Evolutionary conservation across 495 filamentous ascomycete species (phyloP).

Genomic region (Tuber microsphaerosporum): DNA sequence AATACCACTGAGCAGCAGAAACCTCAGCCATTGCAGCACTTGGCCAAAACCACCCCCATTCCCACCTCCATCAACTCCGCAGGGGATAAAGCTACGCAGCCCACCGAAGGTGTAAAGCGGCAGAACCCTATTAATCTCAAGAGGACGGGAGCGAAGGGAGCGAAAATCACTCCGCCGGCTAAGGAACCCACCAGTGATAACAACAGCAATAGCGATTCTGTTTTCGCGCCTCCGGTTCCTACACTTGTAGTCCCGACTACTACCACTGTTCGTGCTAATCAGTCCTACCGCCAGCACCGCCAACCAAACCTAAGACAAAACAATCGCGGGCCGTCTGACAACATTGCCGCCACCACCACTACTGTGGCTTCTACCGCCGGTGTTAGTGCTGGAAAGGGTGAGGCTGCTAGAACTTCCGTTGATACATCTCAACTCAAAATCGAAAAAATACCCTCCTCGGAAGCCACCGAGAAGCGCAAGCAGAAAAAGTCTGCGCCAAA

Average conservation of each 20-base stretch:
- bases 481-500: background rate
- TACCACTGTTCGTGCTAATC: background rate
- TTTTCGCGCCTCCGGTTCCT: background rate
- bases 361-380: too few relatives aligned
- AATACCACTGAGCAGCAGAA: background rate
- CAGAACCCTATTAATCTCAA: background rate
- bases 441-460: background rate
- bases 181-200: background rate
- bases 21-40: background rate
- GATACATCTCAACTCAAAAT: background rate
- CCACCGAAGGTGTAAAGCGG: background rate
- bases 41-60: background rate
- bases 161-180: background rate
- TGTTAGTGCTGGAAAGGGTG: background rate
- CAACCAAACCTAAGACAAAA: background rate
- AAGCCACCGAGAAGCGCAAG: background rate
- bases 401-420: background rate
- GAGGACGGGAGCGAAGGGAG: background rate
- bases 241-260: background rate
- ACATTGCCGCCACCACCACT: background rate
- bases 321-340: background rate
- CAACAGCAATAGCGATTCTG: background rate
- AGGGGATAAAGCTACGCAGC: background rate
- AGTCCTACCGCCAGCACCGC: background rate
- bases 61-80: background rate